phyloP scores from a whole-genome alignment of 2,329 filamentous ascomycete species.

The Helicocarpus griseus region DNA sequence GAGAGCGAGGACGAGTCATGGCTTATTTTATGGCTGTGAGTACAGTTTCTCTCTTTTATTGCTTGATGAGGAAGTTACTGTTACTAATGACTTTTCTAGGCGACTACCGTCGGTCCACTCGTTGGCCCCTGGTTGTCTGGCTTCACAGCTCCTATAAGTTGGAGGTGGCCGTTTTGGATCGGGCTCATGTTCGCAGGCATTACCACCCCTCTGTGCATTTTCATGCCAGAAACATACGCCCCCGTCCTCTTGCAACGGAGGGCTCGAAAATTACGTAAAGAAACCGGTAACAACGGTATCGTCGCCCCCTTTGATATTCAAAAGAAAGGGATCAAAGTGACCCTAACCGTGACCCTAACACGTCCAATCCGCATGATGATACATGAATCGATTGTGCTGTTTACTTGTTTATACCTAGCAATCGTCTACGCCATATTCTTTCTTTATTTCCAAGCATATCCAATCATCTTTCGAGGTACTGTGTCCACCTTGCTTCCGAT shows the following conservation, averaged over 20 bases:
- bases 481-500: neutral
- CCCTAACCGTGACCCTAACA: slow-evolving; percentile 15
- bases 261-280: slow-evolving; percentile 23
- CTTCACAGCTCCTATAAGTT: slow-evolving; percentile 33
- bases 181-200: slow-evolving; percentile 54
- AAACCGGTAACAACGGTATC: slow-evolving; percentile 11
- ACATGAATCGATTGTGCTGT: slow-evolving; percentile 18
- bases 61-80: too few species aligned
- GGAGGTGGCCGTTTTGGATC: slow-evolving; percentile 48
- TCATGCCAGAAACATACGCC: slow-evolving; percentile 55
- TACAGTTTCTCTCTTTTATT: neutral
- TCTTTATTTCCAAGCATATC: slow-evolving; percentile 14
- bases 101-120: slow-evolving; percentile 33
- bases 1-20: slow-evolving; percentile 33
- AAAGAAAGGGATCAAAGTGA: slow-evolving; percentile 9
- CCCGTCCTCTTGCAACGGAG: slow-evolving; percentile 51
- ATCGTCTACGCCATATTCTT: slow-evolving; percentile 17
- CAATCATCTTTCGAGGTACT: slow-evolving; percentile 14
- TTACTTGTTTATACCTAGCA: slow-evolving; percentile 18
- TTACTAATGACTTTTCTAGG: slow-evolving; percentile 8
- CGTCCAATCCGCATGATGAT: slow-evolving; percentile 18
- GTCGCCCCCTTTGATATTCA: slow-evolving; percentile 13
- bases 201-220: slow-evolving; percentile 48
- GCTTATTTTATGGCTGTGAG: slow-evolving; percentile 34
- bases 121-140: slow-evolving; percentile 38